Percentiles rank a stretch among this genome's conserved stretches.
These are phyloP conservation scores for Starmerella powellii DNA, from an alignment of 805 yeast species.

Conservation along the genomic window DNA sequence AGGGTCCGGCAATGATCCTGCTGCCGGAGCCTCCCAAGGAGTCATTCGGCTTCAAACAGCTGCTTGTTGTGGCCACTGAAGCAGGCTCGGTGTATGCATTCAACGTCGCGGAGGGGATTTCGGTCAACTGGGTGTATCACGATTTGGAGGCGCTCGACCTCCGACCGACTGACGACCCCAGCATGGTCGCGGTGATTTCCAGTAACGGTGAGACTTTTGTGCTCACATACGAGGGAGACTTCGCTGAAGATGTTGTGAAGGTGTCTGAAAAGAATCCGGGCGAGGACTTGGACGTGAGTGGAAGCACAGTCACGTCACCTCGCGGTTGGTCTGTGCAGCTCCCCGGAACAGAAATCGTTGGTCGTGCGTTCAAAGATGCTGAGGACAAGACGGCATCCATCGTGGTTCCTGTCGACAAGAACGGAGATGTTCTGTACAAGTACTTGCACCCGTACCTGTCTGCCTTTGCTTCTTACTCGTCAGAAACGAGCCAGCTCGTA, in stretches of 20 bases:
- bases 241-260: not conserved
- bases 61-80: constrained; percentile 25
- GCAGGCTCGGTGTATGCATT: constrained; percentile 27
- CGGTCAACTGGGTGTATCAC: constrained; percentile 22
- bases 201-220: constrained; percentile 16
- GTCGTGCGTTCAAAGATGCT: constrained; percentile 33
- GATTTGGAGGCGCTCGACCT: constrained; percentile 16
- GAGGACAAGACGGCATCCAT: constrained; percentile 40
- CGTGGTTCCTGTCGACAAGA: constrained; percentile 51
- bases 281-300: constrained; percentile 1
- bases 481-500: constrained; percentile 28
- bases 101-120: constrained; percentile 23
- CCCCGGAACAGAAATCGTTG: constrained; percentile 28
- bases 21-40: constrained; percentile 11
- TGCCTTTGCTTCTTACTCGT: constrained; percentile 37
- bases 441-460: constrained; percentile 62
- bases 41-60: constrained; percentile 29
- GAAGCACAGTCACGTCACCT: not conserved
- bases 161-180: not conserved
- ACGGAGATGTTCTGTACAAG: constrained; percentile 60
- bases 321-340: constrained; percentile 10
- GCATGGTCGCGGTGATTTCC: constrained; percentile 9
- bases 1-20: constrained; percentile 7
- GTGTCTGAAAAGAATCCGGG: too few species aligned
- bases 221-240: constrained; percentile 14